A percentile compares a stretch with the other conserved stretches of the same genome.
phyloP scores from a whole-genome alignment of 495 filamentous ascomycete genomes.

The Cudoniella acicularis region DNA sequence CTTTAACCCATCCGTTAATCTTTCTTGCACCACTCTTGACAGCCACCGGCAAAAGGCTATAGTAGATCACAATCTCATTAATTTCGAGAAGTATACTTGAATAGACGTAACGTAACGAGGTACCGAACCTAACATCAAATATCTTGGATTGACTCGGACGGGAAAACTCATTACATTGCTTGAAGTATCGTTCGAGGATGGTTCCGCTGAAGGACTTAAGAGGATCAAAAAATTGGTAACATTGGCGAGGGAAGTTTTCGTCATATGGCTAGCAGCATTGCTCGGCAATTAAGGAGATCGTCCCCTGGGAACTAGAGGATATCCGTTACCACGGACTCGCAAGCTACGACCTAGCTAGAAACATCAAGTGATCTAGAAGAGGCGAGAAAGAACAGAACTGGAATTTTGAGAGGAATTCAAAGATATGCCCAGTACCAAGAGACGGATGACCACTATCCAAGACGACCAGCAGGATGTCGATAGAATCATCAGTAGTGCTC shows the following conservation, averaged over 20 bases:
- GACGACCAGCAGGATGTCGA: no score
- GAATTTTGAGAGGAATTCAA: no score
- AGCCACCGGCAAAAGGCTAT: neutral
- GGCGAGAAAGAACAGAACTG: no score
- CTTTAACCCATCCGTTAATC: neutral
- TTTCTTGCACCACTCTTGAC: neutral
- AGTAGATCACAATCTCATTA: neutral
- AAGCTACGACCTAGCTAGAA: no score
- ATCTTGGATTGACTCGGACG: neutral
- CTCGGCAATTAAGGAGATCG: slow-evolving; percentile 4
- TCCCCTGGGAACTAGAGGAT: no score
- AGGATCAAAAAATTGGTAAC: slow-evolving; percentile 1
- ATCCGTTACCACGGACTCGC: no score
- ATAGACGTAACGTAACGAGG: neutral
- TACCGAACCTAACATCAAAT: neutral
- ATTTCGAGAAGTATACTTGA: neutral
- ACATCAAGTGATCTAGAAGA: no score
- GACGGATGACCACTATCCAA: no score
- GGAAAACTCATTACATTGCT: neutral
- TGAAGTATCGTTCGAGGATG: neutral
- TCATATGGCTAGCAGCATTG: slow-evolving; percentile 3
- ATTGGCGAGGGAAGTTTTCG: slow-evolving; percentile 5
- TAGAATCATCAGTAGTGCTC: no score
- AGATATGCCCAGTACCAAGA: no score
- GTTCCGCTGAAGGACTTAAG: no score